These are phyloP conservation scores for Colletotrichum godetiae DNA, from an alignment of 2,329 filamentous ascomycete genomes.

Conservation along the genomic window DNA sequence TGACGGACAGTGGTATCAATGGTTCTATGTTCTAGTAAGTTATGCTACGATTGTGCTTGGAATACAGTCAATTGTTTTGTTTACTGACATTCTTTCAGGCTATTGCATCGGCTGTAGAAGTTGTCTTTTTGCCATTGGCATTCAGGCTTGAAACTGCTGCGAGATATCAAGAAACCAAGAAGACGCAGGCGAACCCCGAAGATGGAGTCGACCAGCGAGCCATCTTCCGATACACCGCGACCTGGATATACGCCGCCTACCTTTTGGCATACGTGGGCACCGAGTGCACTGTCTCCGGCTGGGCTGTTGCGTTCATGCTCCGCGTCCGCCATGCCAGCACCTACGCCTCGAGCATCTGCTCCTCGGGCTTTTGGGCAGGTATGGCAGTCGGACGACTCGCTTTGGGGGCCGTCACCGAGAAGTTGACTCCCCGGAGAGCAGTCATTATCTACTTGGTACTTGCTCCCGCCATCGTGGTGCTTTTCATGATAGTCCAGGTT, in stretches of 20 bases:
- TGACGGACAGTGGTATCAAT: conserved; percentile 74
- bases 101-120: conserved; percentile 65
- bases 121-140: conserved; percentile 59
- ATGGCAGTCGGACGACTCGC: conserved; percentile 53
- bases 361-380: conserved; percentile 56
- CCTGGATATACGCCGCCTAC: conserved; percentile 54
- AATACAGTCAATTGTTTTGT: rapidly evolving
- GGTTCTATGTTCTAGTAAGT: conserved; percentile 79
- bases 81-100: neutral
- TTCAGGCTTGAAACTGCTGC: conserved; percentile 73
- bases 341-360: conserved; percentile 51
- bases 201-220: neutral
- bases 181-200: conserved; percentile 39
- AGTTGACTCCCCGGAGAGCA: conserved; percentile 40
- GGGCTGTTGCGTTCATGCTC: conserved; percentile 58
- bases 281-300: conserved; percentile 56
- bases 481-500: conserved; percentile 19
- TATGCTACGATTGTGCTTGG: rapidly evolving
- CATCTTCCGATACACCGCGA: conserved; percentile 47
- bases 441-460: conserved; percentile 9
- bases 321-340: conserved; percentile 50
- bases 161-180: conserved; percentile 61
- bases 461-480: neutral
- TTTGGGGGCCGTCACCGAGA: conserved; percentile 46
- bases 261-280: conserved; percentile 57